Conservation (phyloP, 495 filamentous ascomycete species). For the Jackrogersella minutella region DNA sequence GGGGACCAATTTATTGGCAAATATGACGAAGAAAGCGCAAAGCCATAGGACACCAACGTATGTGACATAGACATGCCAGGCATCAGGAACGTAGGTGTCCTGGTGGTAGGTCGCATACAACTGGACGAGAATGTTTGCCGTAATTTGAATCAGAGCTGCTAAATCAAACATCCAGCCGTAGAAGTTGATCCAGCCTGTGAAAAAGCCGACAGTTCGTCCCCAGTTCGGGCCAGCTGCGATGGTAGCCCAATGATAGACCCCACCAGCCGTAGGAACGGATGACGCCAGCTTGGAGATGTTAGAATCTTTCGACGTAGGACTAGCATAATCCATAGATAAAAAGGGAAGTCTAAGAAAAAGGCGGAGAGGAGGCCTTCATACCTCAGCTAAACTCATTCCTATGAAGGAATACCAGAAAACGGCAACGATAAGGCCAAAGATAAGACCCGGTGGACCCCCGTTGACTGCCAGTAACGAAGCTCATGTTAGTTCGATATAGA, state of each 20-base stretch:
- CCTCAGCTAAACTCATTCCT: constrained; percentile 54
- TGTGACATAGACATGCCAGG: constrained; percentile 80
- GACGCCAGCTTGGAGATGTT: constrained; percentile 68
- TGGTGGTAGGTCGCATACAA: constrained; percentile 79
- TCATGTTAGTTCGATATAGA: constrained; percentile 9
- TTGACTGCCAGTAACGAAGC: constrained; percentile 50
- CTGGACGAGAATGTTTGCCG: constrained; percentile 70
- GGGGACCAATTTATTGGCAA: constrained; percentile 73
- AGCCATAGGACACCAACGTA: constrained; percentile 75
- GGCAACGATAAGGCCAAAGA: constrained; percentile 62
- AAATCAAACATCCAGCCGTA: constrained; percentile 70
- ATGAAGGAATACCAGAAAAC: constrained; percentile 57
- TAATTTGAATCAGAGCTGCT: constrained; percentile 72
- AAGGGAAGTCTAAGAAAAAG: not conserved
- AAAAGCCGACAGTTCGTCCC: constrained; percentile 76
- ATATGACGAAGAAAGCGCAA: constrained; percentile 69
- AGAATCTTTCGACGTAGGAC: not conserved
- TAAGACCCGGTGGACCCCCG: constrained; percentile 64
- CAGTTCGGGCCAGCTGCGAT: constrained; percentile 73
- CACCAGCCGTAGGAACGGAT: constrained; percentile 79
- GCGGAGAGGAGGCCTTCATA: constrained; percentile 23
- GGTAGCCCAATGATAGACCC: constrained; percentile 88
- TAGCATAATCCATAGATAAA: not conserved
- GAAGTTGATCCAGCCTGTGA: constrained; percentile 82
- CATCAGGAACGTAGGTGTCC: constrained; percentile 61